Evolutionary conservation across 306 rosid species (phyloP).

Genomic region (Canavalia gladiata): DNA sequence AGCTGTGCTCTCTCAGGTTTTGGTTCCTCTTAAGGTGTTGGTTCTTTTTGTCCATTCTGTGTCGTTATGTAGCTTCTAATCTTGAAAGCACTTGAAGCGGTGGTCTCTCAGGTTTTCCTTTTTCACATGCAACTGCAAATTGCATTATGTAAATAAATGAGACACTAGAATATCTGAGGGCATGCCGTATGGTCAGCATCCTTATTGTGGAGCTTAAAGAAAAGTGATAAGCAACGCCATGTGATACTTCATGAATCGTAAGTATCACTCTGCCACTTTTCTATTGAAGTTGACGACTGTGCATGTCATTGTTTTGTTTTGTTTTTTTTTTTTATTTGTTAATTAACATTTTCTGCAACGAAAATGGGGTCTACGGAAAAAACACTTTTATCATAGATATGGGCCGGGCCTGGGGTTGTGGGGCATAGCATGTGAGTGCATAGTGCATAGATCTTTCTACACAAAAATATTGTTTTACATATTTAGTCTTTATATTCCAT

Average conservation of each 20-base stretch:
- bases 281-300: background rate
- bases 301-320: background rate
- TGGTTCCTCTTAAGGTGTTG: background rate
- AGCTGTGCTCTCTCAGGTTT: no score
- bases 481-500: no score
- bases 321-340: background rate
- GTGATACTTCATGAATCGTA: slow-evolving; percentile 34
- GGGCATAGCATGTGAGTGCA: background rate
- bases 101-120: background rate
- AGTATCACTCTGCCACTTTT: slow-evolving; percentile 3
- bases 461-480: no score
- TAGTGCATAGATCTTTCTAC: background rate
- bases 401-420: background rate
- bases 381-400: background rate
- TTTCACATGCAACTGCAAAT: slow-evolving; percentile 24
- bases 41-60: background rate
- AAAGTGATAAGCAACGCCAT: slow-evolving; percentile 13
- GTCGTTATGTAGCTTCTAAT: background rate
- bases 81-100: background rate
- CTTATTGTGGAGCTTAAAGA: background rate
- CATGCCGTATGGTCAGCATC: slow-evolving; percentile 18
- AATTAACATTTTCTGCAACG: background rate
- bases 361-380: background rate
- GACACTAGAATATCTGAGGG: background rate
- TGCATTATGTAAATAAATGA: background rate